A percentile compares a stretch with the other conserved stretches of the same genome.
phyloP scores from a whole-genome alignment of 805 yeast species.

The Myxozyma neotropica region DNA sequence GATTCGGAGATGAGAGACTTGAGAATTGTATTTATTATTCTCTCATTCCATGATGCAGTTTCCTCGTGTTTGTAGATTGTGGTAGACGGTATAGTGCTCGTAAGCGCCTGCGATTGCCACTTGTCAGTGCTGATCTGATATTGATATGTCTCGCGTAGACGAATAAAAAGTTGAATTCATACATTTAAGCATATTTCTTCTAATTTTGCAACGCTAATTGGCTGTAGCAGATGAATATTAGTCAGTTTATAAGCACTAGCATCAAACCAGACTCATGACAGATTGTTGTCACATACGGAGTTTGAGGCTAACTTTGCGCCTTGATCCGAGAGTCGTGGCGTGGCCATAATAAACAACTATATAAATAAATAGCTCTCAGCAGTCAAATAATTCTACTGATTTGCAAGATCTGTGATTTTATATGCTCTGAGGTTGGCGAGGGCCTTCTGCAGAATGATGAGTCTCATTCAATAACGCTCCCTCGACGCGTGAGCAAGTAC shows the following conservation, averaged over 20 bases:
- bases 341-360: slow-evolving; percentile 3
- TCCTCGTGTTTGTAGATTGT: slow-evolving; percentile 21
- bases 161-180: too few relatives aligned
- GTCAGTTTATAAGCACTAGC: not conserved
- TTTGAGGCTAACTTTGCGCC: slow-evolving; percentile 19
- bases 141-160: too few relatives aligned
- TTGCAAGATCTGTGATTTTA: too few relatives aligned
- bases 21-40: slow-evolving; percentile 19
- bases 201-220: slow-evolving; percentile 13
- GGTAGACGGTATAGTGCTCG: slow-evolving; percentile 8
- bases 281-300: slow-evolving; percentile 10
- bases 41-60: slow-evolving; percentile 20
- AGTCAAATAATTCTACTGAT: too few relatives aligned
- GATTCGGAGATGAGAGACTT: slow-evolving; percentile 13
- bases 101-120: slow-evolving; percentile 17
- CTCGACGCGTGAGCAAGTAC: not conserved
- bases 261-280: too few relatives aligned
- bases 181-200: slow-evolving; percentile 21
- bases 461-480: too few relatives aligned
- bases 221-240: slow-evolving; percentile 4
- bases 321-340: slow-evolving; percentile 21
- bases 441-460: too few relatives aligned
- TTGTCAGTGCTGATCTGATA: not conserved
- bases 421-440: too few relatives aligned
- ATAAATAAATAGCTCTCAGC: not conserved